A percentile compares a stretch with the other conserved stretches of the same genome.
Evolutionary conservation across 345 rosid species (phyloP).

Genomic region (Boechera divaricarpa): DNA sequence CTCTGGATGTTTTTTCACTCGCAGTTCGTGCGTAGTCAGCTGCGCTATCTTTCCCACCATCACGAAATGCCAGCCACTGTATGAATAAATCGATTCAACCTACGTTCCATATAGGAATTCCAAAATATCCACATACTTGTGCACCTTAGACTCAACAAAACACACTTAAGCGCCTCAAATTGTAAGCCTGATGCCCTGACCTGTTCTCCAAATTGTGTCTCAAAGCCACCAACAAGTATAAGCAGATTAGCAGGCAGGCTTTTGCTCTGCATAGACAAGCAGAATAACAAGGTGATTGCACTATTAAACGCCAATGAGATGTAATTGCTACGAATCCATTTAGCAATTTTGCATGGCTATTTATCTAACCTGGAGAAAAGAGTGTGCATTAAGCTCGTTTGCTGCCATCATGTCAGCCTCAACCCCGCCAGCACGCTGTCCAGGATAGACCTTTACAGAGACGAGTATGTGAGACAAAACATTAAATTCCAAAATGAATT

Average conservation of each 20-base stretch:
- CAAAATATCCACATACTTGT: conserved; percentile 20
- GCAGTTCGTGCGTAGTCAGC: conserved; percentile 78
- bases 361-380: conserved; percentile 79
- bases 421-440: conserved; percentile 73
- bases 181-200: conserved; percentile 44
- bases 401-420: conserved; percentile 99
- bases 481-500: conserved; percentile 5
- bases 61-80: conserved; percentile 94
- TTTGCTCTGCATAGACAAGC: conserved; percentile 60
- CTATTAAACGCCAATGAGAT: conserved; percentile 11
- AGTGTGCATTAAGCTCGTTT: conserved; percentile 85
- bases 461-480: neutral
- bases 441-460: conserved; percentile 84
- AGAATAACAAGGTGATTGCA: conserved; percentile 21
- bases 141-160: conserved; percentile 25
- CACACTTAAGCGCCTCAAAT: conserved; percentile 32
- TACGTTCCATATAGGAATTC: conserved; percentile 28
- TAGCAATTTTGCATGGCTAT: conserved; percentile 33
- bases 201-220: conserved; percentile 92
- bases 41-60: conserved; percentile 83
- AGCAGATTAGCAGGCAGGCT: conserved; percentile 72
- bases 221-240: conserved; percentile 86
- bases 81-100: conserved; percentile 39
- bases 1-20: conserved; percentile 65
- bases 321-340: conserved; percentile 18